Evolutionary conservation across 2,329 filamentous ascomycete genomes (phyloP).

Genomic region (Ambrosiella cleistominuta): DNA sequence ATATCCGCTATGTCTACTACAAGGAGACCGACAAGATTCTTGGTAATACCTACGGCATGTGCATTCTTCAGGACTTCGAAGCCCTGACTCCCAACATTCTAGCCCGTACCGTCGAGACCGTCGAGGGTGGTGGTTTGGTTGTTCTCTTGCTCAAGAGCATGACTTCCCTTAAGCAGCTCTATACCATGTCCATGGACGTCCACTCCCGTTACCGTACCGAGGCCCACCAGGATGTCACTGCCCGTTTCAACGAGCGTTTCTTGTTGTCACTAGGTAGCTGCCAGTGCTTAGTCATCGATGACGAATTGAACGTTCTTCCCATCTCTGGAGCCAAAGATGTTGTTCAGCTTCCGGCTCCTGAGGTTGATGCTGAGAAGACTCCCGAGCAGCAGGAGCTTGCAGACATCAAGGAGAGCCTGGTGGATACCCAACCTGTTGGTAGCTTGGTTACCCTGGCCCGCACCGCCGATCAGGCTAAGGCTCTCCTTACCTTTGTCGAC

Average conservation of each 20-base stretch:
- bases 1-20: conserved; percentile 98
- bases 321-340: conserved; percentile 92
- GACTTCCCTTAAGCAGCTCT: conserved; percentile 91
- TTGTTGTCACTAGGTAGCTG: conserved; percentile 90
- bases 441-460: conserved; percentile 68
- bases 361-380: conserved; percentile 55
- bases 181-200: conserved; percentile 93
- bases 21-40: conserved; percentile 99
- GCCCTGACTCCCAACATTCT: conserved; percentile 93
- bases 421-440: conserved; percentile 73
- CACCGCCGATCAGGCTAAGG: conserved; percentile 91
- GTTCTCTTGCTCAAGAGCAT: conserved; percentile 86
- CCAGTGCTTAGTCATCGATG: conserved; percentile 89
- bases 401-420: conserved; percentile 70
- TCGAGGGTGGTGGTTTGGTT: conserved; percentile 87
- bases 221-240: conserved; percentile 84
- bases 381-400: conserved; percentile 61
- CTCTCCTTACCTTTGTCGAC: conserved; percentile 89
- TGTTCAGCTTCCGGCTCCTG: conserved; percentile 59
- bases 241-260: conserved; percentile 94
- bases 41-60: conserved; percentile 97
- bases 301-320: conserved; percentile 90
- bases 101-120: conserved; percentile 88
- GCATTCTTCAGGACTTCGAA: conserved; percentile 94
- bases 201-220: conserved; percentile 94